Evolutionary conservation across 495 filamentous ascomycete genomes (phyloP), one percentile per base, ranked within the genome.

Genomic region (Lasiosphaeria ovina): DNA sequence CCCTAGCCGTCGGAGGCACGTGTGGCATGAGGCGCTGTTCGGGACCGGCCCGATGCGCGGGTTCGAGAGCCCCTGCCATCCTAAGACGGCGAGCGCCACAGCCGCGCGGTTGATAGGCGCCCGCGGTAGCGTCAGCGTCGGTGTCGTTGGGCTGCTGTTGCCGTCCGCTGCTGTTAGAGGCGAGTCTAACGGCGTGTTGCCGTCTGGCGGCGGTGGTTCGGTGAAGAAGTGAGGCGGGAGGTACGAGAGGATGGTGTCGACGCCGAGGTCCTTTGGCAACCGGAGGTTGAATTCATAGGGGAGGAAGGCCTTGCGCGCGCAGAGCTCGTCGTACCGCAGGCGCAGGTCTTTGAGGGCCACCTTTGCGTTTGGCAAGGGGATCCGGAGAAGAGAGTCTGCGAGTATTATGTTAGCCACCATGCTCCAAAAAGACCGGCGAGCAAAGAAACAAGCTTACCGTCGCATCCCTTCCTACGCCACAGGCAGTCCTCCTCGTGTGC

Each of bases 1-100:
- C 0, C 95, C 94, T 1, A 98, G 79, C 6, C 92, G 85, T 60
- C 93, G 85, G 66, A 97, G 91, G 69, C 94, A 98, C 42, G 88
- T 88, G 51, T 83, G 77, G 70, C 94, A 98, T 0, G 83, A 85
- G 14, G 87, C 86, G n/a, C 91, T 75, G 50, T 87, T 89, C 3
- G 87, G 80, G 34, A 82, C 78, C 33, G 72, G 63, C 51, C 75
- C 74, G 58, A 85, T 81, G 17, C 83, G 79, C 35, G 81, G 81
- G 68, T 90, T 86, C 14, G 75, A 77, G 32, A 88, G 82, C 48
- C 84, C 84, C 63, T 89, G 83, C 95, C 94, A 98, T 59, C 94
- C 94, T 57, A 92, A 87, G 12, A 97, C 74, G 3, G 93, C 89
- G 48, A 98, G 81, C 8, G 82, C 74, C 16, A 97, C 79, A 14